Evolutionary conservation across 1,139 yeast species (phyloP).

Genomic region (Yamadazyma triangularis): DNA sequence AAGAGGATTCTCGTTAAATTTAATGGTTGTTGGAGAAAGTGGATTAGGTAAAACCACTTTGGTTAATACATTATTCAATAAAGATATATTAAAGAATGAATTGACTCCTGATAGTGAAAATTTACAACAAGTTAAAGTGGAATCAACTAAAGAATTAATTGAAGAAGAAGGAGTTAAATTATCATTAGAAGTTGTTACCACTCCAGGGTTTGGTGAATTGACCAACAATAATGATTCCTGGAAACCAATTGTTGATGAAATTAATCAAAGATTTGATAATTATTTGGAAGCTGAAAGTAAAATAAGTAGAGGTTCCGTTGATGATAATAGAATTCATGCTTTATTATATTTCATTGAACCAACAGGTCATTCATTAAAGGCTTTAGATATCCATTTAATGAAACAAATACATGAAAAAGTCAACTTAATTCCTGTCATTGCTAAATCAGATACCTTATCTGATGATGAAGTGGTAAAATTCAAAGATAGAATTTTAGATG

Average conservation of each 20-base stretch:
- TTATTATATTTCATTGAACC: slow-evolving; percentile 91
- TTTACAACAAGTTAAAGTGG: slow-evolving; percentile 35
- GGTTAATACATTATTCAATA: slow-evolving; percentile 85
- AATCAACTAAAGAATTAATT: slow-evolving; percentile 65
- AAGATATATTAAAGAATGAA: slow-evolving; percentile 47
- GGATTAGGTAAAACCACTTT: slow-evolving; percentile 95
- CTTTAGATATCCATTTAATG: slow-evolving; percentile 88
- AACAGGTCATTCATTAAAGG: slow-evolving; percentile 88
- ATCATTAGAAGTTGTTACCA: slow-evolving; percentile 77
- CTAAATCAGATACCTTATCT: slow-evolving; percentile 90
- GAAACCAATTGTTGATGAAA: slow-evolving; percentile 91
- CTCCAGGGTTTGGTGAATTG: slow-evolving; percentile 94
- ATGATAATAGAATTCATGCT: slow-evolving; percentile 83
- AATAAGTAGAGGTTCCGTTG: slow-evolving; percentile 67
- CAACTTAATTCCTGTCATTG: slow-evolving; percentile 89
- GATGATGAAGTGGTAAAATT: slow-evolving; percentile 78
- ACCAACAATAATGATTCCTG: slow-evolving; percentile 86
- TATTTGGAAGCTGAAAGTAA: slow-evolving; percentile 90
- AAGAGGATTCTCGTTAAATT: slow-evolving; percentile 88
- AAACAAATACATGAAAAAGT: slow-evolving; percentile 86
- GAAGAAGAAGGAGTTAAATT: slow-evolving; percentile 94
- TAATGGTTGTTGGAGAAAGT: slow-evolving; percentile 86
- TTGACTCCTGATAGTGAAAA: slow-evolving; percentile 13
- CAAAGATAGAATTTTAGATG: slow-evolving; percentile 72
- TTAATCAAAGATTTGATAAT: slow-evolving; percentile 79